Evolutionary conservation across 495 filamentous ascomycete species (phyloP).

Genomic region (Saxophila tyrrhenica): DNA sequence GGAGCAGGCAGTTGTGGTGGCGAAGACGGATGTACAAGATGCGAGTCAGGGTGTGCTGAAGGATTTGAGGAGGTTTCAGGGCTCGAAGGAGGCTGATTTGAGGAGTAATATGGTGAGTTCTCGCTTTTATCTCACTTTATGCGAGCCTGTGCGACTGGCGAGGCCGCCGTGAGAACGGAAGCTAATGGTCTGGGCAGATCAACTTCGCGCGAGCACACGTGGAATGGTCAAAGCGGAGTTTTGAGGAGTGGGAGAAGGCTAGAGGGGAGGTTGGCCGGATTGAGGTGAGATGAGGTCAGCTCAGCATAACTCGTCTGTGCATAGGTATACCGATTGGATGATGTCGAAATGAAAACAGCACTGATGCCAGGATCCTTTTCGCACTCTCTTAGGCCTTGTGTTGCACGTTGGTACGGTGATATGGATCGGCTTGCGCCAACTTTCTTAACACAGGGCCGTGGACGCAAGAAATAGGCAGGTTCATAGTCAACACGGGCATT

Average conservation of each 20-base stretch:
- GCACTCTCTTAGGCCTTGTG: too few species aligned
- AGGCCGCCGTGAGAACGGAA: too few species aligned
- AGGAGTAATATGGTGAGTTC: conserved; percentile 82
- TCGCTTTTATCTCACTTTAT: conserved; percentile 10
- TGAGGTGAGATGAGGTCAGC: conserved; percentile 4
- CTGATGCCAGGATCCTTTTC: too few species aligned
- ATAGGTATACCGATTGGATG: too few species aligned
- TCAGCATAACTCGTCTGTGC: too few species aligned
- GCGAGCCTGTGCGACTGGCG: conserved; percentile 18
- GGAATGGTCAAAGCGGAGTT: conserved; percentile 96
- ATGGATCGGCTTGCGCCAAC: too few species aligned
- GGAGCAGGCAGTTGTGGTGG: conserved; percentile 77
- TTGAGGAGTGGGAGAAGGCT: conserved; percentile 93
- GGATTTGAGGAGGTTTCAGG: conserved; percentile 85
- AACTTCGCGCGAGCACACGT: conserved; percentile 90
- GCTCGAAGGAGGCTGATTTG: conserved; percentile 87
- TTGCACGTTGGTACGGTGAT: too few species aligned
- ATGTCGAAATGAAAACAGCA: too few species aligned
- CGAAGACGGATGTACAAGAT: conserved; percentile 81
- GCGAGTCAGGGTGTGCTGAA: conserved; percentile 75
- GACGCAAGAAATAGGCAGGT: too few species aligned
- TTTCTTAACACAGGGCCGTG: too few species aligned
- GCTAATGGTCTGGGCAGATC: too few species aligned
- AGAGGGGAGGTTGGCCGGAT: conserved; percentile 84
- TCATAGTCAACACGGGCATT: too few species aligned